Evolutionary conservation across 139 green algal species (phyloP), one percentile per base, ranked within the genome.

Genomic region (Auxenochlorella pyrenoidosa): DNA sequence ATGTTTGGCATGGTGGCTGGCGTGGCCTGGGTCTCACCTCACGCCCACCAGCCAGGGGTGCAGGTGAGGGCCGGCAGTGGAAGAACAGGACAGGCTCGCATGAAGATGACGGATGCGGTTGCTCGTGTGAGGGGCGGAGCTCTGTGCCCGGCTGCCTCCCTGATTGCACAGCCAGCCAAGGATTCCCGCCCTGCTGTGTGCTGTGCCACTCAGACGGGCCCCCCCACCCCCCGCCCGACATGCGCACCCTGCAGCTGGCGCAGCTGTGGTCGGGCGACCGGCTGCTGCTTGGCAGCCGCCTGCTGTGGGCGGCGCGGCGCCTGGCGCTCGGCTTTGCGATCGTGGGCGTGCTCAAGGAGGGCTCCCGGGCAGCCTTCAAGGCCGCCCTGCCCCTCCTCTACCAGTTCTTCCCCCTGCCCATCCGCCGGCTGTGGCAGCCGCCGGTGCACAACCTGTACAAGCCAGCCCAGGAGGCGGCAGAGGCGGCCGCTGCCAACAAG

Each of bases 381-480:
- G 41, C 19, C 8, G 19, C 87, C 5, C 75, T 94, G 65, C 91
- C 90, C 34, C 40, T 83, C 5, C 32, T 90, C 36, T 94, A 94
- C 63, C 30, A 59, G 30, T 59, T 87, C 38, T 86, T 94, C 13
- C 91, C 91, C 18, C 28, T 90, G 26, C 6, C 40, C 36, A n/a
- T 93, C 34, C 90, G 91, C 59, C 70, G 44, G 24, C 68, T 92
- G 34, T 93, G 90, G 91, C 91, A 94, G 80, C 91, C 91, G 2
- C 91, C 91, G 30, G 41, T 94, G 32, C 87, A 92, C 66, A 79
- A 87, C 28, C 59, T 88, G 18, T 54, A 59, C 22, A 73, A 26
- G 38, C 59, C n/a, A 6, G 79, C 32, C 19, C 15, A 43, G 73
- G 73, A 13, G 22, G 38, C 73, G 0, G 40, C 24, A 5, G 40